Conservation (phyloP, 1,139 yeast genomes). For the Pichia sp. region DNA sequence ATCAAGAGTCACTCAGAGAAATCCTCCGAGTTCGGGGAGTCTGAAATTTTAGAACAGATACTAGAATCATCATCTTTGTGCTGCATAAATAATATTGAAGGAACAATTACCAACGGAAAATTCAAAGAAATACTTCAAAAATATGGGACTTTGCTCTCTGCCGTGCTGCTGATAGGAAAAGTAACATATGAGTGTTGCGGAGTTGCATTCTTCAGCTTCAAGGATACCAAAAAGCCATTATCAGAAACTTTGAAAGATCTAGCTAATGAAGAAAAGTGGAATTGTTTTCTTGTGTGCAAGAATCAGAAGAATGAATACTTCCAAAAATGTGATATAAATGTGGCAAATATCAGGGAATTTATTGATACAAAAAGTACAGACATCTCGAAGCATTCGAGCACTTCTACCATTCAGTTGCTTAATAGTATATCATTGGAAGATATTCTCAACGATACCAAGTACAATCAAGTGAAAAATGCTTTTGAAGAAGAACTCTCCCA, state of each 20-base stretch:
- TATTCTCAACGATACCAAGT: conserved; percentile 48
- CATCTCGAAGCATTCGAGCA: conserved; percentile 36
- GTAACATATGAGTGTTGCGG: conserved; percentile 39
- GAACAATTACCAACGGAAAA: conserved; percentile 36
- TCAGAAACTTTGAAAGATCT: conserved; percentile 23
- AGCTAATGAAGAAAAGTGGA: conserved; percentile 28
- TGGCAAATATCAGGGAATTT: conserved; percentile 19
- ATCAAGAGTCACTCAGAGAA: conserved; percentile 2
- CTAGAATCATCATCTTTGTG: conserved; percentile 32
- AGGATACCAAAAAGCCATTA: conserved; percentile 29
- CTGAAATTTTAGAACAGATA: conserved; percentile 22
- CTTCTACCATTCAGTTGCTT: conserved; percentile 60
- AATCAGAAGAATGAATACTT: conserved; percentile 31
- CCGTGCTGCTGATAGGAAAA: conserved; percentile 35
- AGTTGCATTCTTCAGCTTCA: conserved; percentile 41
- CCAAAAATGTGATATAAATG: conserved; percentile 22
- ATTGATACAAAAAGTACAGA: conserved; percentile 16
- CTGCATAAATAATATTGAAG: conserved; percentile 41
- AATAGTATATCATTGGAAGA: conserved; percentile 68
- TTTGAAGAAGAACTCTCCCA: conserved; percentile 49
- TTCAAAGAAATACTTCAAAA: conserved; percentile 36
- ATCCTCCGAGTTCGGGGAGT: neutral
- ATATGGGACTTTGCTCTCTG: conserved; percentile 36
- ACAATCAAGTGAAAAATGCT: conserved; percentile 49
- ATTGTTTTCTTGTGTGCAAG: conserved; percentile 34